These are phyloP conservation scores for Agaricus subrufescens DNA, from an alignment of 768 basidiomycete species.

Conservation along the genomic window DNA sequence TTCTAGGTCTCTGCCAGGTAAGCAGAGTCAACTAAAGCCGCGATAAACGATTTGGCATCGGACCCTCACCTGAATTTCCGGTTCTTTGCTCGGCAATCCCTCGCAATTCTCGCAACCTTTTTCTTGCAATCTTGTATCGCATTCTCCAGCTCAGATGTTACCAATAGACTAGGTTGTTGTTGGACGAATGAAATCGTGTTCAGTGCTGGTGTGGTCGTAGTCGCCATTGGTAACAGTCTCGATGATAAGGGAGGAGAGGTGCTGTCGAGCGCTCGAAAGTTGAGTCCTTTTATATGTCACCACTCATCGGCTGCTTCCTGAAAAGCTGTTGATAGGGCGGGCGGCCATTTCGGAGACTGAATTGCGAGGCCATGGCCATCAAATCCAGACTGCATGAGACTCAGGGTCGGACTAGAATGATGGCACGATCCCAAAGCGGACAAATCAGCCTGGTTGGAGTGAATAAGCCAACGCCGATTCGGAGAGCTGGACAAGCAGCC, in stretches of 20 bases:
- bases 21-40: not conserved
- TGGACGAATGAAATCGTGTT: constrained; percentile 24
- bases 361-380: too few species aligned
- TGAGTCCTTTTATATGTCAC: not conserved
- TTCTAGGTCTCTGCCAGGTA: constrained; percentile 40
- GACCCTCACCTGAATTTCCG: constrained; percentile 42
- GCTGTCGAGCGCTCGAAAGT: not conserved
- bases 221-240: not conserved
- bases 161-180: constrained; percentile 37
- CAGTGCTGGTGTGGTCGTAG: constrained; percentile 9
- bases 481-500: too few species aligned
- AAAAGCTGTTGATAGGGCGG: too few species aligned
- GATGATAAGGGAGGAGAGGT: not conserved
- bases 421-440: too few species aligned
- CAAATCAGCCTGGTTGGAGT: too few species aligned
- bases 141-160: constrained; percentile 45
- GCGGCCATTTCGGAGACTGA: too few species aligned
- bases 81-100: constrained; percentile 40
- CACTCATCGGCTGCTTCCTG: too few species aligned
- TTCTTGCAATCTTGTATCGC: constrained; percentile 42
- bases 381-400: too few species aligned
- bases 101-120: constrained; percentile 41
- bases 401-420: too few species aligned
- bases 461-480: too few species aligned
- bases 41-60: not conserved